Evolutionary conservation across 2,329 filamentous ascomycete species (phyloP), one percentile per base, ranked within the genome.

Genomic region (Leptographium procerum): DNA sequence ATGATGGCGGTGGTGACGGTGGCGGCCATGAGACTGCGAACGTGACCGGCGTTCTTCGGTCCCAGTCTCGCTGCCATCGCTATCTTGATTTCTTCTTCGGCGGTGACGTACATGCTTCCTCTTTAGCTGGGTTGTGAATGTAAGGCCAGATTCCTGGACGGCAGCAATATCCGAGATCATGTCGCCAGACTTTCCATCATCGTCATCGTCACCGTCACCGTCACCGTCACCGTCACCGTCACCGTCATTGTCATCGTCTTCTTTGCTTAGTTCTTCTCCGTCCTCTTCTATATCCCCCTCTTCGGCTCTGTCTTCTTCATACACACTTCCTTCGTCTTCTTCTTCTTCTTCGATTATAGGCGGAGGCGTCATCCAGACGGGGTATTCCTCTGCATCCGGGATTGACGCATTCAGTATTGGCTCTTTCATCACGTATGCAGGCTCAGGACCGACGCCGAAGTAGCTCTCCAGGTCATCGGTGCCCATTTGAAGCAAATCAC

Each of bases 101-200:
- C 70, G 69, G 13, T 72, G 71, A n/a, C 72, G 72, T 26, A 70
- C 64, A 29, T 68, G 69, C 66, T 78, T 79, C 67, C 77, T 81
- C 63, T 70, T 72, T 31, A 80, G 67, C 64, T 73, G 78, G 14
- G 77, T 78, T 24, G 73, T 76, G 62, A 77, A 75, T 29, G 71
- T 69, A 33, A 67, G 52, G 60, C 69, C 70, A 13, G 70, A 70
- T 57, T 70, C 65, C 51, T 64, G 66, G 11, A 67, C 67, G 0
- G 70, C 67, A 7, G 70, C 67, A 13, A 72, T 66, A 33, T 72
- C 69, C 11, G 36, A 40, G 36, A 16, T n/a, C n/a, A n/a, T n/a
- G n/a, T n/a, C n/a, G n/a, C n/a, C n/a, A n/a, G n/a, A n/a, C n/a
- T n/a, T n/a, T n/a, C n/a, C n/a, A n/a, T n/a, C n/a, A n/a, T n/a